phyloP scores from a whole-genome alignment of 2,329 filamentous ascomycete species.

The Colletotrichum magnum region DNA sequence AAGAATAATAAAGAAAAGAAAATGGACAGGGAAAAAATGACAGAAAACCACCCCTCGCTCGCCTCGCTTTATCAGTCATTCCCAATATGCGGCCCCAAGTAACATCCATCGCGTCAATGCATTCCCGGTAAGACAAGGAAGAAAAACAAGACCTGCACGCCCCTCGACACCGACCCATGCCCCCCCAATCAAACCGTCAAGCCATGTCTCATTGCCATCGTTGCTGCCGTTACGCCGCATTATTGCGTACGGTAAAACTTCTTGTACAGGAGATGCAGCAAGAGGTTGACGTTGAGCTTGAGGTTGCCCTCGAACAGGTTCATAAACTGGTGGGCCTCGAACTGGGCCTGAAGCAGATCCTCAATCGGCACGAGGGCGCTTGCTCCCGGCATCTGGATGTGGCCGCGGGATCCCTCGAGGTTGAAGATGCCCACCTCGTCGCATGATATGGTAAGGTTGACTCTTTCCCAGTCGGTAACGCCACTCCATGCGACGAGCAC shows the following conservation, averaged over 20 bases:
- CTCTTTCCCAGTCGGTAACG: constrained; percentile 88
- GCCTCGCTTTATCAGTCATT: constrained; percentile 32
- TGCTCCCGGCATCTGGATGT: constrained; percentile 96
- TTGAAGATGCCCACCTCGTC: constrained; percentile 96
- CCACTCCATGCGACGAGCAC: constrained; percentile 94
- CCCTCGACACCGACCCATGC: constrained; percentile 26
- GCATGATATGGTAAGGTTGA: constrained; percentile 94
- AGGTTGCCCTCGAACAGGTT: constrained; percentile 89
- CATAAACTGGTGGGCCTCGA: constrained; percentile 97
- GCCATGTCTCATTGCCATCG: constrained; percentile 31
- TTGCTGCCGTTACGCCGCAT: constrained; percentile 37
- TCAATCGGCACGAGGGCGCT: constrained; percentile 91
- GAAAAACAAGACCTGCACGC: constrained; percentile 31
- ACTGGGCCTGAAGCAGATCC: constrained; percentile 95
- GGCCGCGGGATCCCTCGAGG: constrained; percentile 90
- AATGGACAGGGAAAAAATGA: background rate
- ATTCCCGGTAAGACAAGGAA: constrained; percentile 6
- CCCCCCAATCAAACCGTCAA: constrained; percentile 27
- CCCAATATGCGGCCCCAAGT: constrained; percentile 33
- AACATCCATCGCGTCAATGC: constrained; percentile 33
- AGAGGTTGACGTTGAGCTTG: constrained; percentile 94
- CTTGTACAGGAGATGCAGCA: constrained; percentile 97
- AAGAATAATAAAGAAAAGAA: background rate
- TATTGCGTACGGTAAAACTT: constrained; percentile 91
- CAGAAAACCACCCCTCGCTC: constrained; percentile 19